A percentile compares a stretch with the other conserved stretches of the same genome.
Conservation (phyloP, 1,139 yeast genomes). For the Chernovozyma aurita region DNA sequence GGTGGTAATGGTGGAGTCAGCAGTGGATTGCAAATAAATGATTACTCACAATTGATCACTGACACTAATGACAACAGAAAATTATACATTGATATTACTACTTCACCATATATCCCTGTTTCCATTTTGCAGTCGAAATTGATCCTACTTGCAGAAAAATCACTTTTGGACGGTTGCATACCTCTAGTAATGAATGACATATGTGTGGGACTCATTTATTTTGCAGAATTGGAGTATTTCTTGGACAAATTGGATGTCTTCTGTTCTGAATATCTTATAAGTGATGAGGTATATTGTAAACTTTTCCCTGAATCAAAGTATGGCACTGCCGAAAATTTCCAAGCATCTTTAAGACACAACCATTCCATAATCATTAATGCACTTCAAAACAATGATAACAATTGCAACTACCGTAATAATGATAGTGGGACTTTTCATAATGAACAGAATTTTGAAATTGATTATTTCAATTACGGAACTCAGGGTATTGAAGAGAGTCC, state of each 20-base stretch:
- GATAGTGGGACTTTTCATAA: background rate
- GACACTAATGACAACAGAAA: conserved; percentile 10
- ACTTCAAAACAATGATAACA: background rate
- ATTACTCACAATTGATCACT: conserved; percentile 3
- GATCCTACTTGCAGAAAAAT: conserved; percentile 31
- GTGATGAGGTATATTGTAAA: conserved; percentile 32
- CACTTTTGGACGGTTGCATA: conserved; percentile 52
- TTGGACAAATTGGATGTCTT: conserved; percentile 42
- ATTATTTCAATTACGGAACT: conserved; percentile 30
- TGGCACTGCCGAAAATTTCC: conserved; percentile 3
- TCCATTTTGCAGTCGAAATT: conserved; percentile 31
- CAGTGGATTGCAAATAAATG: background rate
- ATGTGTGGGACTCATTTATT: conserved; percentile 48
- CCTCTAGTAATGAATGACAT: conserved; percentile 36
- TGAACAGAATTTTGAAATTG: conserved; percentile 8
- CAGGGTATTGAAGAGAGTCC: conserved; percentile 10
- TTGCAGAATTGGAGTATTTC: conserved; percentile 50
- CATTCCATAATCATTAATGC: conserved; percentile 1
- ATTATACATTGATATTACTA: conserved; percentile 34
- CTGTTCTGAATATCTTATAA: conserved; percentile 21
- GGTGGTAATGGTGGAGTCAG: no score
- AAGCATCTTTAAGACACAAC: conserved; percentile 5
- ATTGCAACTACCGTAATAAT: conserved; percentile 5
- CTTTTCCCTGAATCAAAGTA: conserved; percentile 18
- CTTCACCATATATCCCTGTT: conserved; percentile 32